A percentile compares a stretch with the other conserved stretches of the same genome.
Conservation (phyloP, 306 rosid species). For the Betula pendula region DNA sequence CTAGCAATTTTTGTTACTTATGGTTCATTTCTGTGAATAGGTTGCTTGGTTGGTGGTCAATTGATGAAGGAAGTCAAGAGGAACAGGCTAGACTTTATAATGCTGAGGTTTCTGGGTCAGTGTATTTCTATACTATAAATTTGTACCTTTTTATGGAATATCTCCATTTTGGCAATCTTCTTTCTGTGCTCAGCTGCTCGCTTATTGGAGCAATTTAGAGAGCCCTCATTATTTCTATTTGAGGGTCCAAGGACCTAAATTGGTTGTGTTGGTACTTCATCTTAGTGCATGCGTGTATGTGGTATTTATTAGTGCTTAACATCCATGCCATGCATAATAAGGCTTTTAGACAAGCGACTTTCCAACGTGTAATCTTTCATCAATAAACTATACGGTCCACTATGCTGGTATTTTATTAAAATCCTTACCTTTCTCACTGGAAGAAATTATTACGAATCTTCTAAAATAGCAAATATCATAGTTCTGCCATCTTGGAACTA, state of each 20-base stretch:
- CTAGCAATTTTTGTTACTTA: conserved; percentile 18
- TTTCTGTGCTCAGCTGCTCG: conserved; percentile 9
- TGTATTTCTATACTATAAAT: conserved; percentile 13
- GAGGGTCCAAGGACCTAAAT: neutral
- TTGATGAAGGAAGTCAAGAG: conserved; percentile 83
- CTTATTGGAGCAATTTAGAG: neutral
- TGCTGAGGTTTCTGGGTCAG: conserved; percentile 69
- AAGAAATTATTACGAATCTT: neutral
- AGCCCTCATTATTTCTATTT: neutral
- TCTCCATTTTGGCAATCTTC: conserved; percentile 15
- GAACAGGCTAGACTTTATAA: conserved; percentile 82
- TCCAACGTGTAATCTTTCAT: neutral
- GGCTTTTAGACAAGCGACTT: neutral
- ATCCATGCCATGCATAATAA: neutral
- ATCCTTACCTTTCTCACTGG: neutral
- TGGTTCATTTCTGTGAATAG: conserved; percentile 41
- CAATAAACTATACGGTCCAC: neutral
- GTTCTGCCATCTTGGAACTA: neutral
- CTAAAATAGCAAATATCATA: neutral
- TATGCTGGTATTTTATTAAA: neutral
- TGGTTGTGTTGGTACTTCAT: neutral
- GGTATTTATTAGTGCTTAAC: neutral
- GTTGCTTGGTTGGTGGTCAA: conserved; percentile 96
- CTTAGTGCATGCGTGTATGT: neutral
- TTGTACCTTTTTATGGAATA: conserved; percentile 14